phyloP scores from a whole-genome alignment of 148 eudicot species.

The Chenopodium quinoa region DNA sequence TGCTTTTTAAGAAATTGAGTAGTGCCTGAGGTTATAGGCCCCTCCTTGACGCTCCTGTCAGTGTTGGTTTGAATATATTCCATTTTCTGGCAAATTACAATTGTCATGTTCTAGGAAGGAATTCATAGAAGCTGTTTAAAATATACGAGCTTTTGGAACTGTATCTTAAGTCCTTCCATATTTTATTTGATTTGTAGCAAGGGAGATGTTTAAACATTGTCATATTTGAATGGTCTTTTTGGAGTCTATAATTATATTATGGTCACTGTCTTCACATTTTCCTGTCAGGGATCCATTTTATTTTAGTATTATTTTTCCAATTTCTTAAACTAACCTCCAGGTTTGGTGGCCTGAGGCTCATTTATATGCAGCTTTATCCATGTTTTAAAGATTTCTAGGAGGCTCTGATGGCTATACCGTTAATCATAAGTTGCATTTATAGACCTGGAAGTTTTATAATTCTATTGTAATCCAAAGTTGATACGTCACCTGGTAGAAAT shows the following conservation, averaged over 20 bases:
- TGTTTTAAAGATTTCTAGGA: not conserved
- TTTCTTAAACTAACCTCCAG: not conserved
- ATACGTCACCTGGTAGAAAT: not conserved
- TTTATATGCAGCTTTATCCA: not conserved
- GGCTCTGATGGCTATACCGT: not conserved
- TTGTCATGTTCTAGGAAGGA: conserved; percentile 3
- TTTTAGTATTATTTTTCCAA: not conserved
- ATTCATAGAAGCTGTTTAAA: not conserved
- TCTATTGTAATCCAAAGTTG: not conserved
- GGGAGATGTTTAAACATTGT: not conserved
- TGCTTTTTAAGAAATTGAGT: not conserved
- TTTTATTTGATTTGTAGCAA: not conserved
- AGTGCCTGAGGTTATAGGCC: not conserved
- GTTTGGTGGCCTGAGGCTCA: not conserved
- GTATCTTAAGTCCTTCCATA: not conserved
- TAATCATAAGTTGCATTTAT: not conserved
- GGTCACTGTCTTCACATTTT: not conserved
- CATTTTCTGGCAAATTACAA: not conserved
- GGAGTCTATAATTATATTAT: not conserved
- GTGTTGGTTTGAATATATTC: not conserved
- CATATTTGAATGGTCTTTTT: not conserved
- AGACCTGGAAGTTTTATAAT: not conserved
- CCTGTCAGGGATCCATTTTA: not conserved
- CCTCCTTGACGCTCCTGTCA: not conserved
- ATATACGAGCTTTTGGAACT: not conserved